These are phyloP conservation scores for Cercospora janseana DNA, from an alignment of 2,329 filamentous ascomycete genomes.

Conservation along the genomic window DNA sequence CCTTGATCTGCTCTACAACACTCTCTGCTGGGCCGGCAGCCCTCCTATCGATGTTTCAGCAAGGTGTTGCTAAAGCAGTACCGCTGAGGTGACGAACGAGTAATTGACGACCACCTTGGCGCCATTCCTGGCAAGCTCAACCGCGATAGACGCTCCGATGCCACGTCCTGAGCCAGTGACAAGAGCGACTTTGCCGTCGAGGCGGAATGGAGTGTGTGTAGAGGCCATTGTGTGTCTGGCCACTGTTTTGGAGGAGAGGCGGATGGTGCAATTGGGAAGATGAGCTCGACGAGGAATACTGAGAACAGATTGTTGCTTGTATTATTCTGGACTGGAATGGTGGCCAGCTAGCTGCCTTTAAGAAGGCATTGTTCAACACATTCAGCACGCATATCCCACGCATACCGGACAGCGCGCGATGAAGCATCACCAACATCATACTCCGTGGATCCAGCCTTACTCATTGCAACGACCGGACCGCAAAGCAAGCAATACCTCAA, in stretches of 20 bases:
- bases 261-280: no score
- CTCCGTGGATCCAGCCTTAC: no score
- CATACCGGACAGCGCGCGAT: no score
- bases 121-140: slow-evolving; percentile 61
- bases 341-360: no score
- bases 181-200: slow-evolving; percentile 52
- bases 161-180: slow-evolving; percentile 57
- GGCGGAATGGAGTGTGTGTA: slow-evolving; percentile 37
- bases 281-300: no score
- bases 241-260: neutral
- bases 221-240: slow-evolving; percentile 20
- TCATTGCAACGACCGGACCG: no score
- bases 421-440: no score
- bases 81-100: slow-evolving; percentile 37
- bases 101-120: slow-evolving; percentile 65
- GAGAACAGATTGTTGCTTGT: no score
- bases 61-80: neutral
- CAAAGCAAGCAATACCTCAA: no score
- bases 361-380: no score
- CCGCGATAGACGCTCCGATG: slow-evolving; percentile 63
- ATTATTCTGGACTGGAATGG: no score
- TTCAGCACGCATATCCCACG: no score
- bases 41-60: slow-evolving; percentile 40
- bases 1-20: slow-evolving; percentile 63
- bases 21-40: slow-evolving; percentile 60